Percentiles rank a stretch among this genome's conserved stretches.
Evolutionary conservation across 768 basidiomycete genomes (phyloP).

Genomic region (Tulasnella sp.): DNA sequence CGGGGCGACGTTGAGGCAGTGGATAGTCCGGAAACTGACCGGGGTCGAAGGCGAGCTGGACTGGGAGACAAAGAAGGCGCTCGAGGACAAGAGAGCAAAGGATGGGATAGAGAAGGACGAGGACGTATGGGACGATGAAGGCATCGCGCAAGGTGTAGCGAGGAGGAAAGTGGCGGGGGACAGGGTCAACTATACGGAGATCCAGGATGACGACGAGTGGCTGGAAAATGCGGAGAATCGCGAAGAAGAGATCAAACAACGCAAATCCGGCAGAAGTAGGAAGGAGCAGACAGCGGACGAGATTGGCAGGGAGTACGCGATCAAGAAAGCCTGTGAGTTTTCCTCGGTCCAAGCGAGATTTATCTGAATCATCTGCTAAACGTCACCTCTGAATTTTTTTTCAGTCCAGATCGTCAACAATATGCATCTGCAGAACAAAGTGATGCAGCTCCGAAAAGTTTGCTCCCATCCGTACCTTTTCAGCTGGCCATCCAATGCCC

Average conservation of each 20-base stretch:
- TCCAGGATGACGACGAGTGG: constrained; percentile 55
- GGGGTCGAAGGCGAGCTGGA: constrained; percentile 10
- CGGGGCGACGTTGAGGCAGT: constrained; percentile 38
- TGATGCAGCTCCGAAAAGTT: constrained; percentile 97
- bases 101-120: constrained; percentile 15
- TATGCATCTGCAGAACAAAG: constrained; percentile 84
- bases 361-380: background rate
- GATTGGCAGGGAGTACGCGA: constrained; percentile 45
- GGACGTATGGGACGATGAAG: constrained; percentile 26
- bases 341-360: no score
- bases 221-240: constrained; percentile 37
- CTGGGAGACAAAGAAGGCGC: constrained; percentile 21
- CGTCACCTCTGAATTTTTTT: background rate
- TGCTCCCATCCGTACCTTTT: constrained; percentile 90
- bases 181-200: constrained; percentile 37
- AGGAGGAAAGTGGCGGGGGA: constrained; percentile 22
- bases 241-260: constrained; percentile 24
- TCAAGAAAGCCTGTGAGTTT: constrained; percentile 48
- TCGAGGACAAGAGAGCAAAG: constrained; percentile 8
- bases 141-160: constrained; percentile 23
- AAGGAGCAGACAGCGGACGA: constrained; percentile 39
- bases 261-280: constrained; percentile 30
- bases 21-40: constrained; percentile 36
- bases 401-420: constrained; percentile 79
- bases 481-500: constrained; percentile 62